phyloP scores from a whole-genome alignment of 2,329 filamentous ascomycete species.

The Fusarium hostae region DNA sequence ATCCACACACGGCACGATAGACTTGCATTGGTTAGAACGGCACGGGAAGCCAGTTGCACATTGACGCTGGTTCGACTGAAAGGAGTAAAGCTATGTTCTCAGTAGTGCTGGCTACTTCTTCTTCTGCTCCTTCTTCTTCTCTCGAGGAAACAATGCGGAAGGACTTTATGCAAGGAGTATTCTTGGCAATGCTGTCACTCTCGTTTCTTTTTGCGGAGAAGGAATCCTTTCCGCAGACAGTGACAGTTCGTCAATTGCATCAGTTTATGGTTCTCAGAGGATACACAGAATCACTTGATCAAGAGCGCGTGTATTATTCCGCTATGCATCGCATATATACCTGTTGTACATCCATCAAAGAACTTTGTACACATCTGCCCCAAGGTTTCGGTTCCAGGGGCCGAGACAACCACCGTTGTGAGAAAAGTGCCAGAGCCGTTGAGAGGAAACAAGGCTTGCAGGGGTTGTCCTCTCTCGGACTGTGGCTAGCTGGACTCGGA shows the following conservation, averaged over 20 bases:
- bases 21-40: not conserved
- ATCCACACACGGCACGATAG: not conserved
- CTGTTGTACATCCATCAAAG: not conserved
- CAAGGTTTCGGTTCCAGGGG: not conserved
- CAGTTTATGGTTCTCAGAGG: too few relatives aligned
- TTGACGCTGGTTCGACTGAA: not conserved
- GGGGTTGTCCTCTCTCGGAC: not conserved
- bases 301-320: not conserved
- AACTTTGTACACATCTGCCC: not conserved
- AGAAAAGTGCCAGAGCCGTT: conserved; percentile 3
- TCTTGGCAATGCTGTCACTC: not conserved
- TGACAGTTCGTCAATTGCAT: not conserved
- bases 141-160: not conserved
- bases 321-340: not conserved
- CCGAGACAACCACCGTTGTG: not conserved
- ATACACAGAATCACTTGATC: conserved; percentile 10
- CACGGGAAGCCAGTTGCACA: not conserved
- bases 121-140: not conserved
- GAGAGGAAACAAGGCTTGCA: conserved; percentile 28
- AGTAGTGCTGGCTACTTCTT: not conserved
- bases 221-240: not conserved
- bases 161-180: conserved; percentile 10
- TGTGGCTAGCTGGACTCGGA: not conserved
- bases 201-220: conserved; percentile 16
- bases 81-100: not conserved